phyloP scores from a whole-genome alignment of 1,284 basidiomycete species.

The Flammula alnicola region DNA sequence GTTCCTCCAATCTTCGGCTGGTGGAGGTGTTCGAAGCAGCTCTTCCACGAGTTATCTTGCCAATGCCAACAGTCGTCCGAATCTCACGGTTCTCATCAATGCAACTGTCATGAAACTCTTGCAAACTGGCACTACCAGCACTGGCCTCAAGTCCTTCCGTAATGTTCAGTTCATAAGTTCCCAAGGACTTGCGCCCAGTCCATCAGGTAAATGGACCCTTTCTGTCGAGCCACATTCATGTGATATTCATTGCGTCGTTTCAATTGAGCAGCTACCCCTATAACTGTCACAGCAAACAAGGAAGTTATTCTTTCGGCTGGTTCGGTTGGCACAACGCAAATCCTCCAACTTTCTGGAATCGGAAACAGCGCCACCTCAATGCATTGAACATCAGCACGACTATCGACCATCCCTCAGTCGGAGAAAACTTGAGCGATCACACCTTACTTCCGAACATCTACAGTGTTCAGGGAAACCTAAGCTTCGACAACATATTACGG shows the following conservation, averaged over 20 bases:
- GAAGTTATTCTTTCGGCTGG: slow-evolving; percentile 52
- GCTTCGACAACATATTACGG: slow-evolving; percentile 26
- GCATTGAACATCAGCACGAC: slow-evolving; percentile 31
- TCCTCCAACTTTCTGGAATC: slow-evolving; percentile 52
- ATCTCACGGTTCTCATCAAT: slow-evolving; percentile 47
- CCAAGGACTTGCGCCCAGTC: neutral
- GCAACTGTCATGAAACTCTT: slow-evolving; percentile 43
- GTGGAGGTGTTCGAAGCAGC: slow-evolving; percentile 36
- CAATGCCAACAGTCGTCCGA: slow-evolving; percentile 36
- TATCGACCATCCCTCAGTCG: slow-evolving; percentile 41
- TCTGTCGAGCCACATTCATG: too few relatives aligned
- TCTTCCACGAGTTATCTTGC: slow-evolving; percentile 43
- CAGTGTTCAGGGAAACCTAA: slow-evolving; percentile 26
- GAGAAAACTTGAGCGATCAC: slow-evolving; percentile 49
- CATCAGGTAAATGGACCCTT: too few relatives aligned
- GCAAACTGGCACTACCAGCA: slow-evolving; percentile 25
- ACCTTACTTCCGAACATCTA: slow-evolving; percentile 31
- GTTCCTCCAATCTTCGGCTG: slow-evolving; percentile 38
- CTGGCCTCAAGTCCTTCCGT: slow-evolving; percentile 10
- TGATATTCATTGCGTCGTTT: too few relatives aligned
- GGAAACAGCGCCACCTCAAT: slow-evolving; percentile 33
- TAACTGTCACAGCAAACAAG: slow-evolving; percentile 35
- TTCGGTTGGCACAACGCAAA: slow-evolving; percentile 44
- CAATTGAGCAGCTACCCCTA: too few relatives aligned
- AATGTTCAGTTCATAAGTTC: slow-evolving; percentile 19